Evolutionary conservation across 257 asterid species (phyloP), one percentile per base, ranked within the genome.

Genomic region (Rauvolfia tetraphylla): DNA sequence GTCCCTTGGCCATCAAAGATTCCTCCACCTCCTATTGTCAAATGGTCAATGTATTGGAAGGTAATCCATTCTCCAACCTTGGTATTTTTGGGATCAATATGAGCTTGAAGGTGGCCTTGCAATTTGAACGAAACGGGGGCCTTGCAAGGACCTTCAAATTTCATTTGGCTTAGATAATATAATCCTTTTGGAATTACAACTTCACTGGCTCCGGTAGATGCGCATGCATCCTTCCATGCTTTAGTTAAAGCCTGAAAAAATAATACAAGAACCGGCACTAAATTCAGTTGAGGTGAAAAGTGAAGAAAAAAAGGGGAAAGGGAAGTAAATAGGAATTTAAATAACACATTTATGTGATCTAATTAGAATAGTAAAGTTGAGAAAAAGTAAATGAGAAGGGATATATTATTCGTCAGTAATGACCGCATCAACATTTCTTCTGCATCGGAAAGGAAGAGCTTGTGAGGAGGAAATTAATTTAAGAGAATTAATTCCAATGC

Each of bases 1-100:
- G 34, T 23, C 7, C 74, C 74, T 23, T 69, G 74, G 33, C 74
- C 74, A 42, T 69, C 74, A n/a, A 42, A 42, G 38, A 38, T 44
- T 20, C 74, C 74, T 7, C 58, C 58, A 44, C 74, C 74, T 6
- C 10, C 12, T 36, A 69, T 3, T 9, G 36, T 25, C 7, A 69
- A 48, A 0, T 3, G 25, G 44, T 67, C 72, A 20, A 67, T 9
- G 31, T 67, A 67, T 33, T 67, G 25, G 6, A 67, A 36, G 5
- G 27, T 67, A 1, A 67, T 1, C 72, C 74, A 69, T 20, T 46
- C 23, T 15, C 23, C 33, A 0, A 0, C 10, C 10, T 25, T 3
- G 39, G 23, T 42, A 23, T 69, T 22, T 2, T 13, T 9, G 0
- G 51, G 57, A 42, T 38, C 57, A 6, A 31, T 10, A 69, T 25